A percentile compares a stretch with the other conserved stretches of the same genome.
phyloP scores from a whole-genome alignment of 306 rosid species.

The Quercus wislizeni region DNA sequence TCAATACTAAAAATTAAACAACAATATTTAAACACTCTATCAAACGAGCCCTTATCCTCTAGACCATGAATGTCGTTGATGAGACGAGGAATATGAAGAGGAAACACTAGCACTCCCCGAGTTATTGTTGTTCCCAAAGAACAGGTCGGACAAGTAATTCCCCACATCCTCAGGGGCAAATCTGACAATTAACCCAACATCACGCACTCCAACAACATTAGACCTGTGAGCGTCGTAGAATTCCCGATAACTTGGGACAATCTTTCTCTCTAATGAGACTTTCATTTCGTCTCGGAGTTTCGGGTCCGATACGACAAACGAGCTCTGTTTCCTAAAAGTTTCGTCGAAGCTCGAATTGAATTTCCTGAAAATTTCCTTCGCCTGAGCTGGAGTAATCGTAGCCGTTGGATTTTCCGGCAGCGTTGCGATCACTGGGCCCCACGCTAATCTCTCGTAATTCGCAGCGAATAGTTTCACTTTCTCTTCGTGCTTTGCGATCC shows the following conservation, averaged over 20 bases:
- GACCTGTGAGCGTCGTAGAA: conserved; percentile 34
- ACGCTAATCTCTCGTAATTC: conserved; percentile 46
- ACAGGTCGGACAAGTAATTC: conserved; percentile 50
- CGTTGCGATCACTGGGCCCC: conserved; percentile 53
- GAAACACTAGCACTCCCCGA: conserved; percentile 20
- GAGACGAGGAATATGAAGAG: conserved; percentile 23
- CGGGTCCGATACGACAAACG: conserved; percentile 30
- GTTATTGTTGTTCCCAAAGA: conserved; percentile 19
- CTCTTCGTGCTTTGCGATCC: conserved; percentile 49
- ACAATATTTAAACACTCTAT: no score
- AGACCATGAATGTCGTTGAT: conserved; percentile 12
- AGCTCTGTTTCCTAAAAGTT: conserved; percentile 46
- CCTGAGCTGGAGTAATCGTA: conserved; percentile 33
- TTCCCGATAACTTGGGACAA: conserved; percentile 44
- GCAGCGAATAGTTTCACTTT: conserved; percentile 39
- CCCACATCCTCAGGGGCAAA: conserved; percentile 59
- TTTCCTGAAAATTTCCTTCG: conserved; percentile 40
- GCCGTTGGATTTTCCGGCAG: conserved; percentile 48
- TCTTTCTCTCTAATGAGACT: conserved; percentile 29
- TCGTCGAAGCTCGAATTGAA: conserved; percentile 54
- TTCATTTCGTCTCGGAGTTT: conserved; percentile 58
- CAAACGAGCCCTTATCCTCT: background rate
- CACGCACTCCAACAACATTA: conserved; percentile 24
- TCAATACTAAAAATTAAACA: no score
- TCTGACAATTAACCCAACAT: conserved; percentile 13